Base-by-base conservation (phyloP, 2,329 filamentous ascomycete genomes). In the Fusarium sp. region DNA sequence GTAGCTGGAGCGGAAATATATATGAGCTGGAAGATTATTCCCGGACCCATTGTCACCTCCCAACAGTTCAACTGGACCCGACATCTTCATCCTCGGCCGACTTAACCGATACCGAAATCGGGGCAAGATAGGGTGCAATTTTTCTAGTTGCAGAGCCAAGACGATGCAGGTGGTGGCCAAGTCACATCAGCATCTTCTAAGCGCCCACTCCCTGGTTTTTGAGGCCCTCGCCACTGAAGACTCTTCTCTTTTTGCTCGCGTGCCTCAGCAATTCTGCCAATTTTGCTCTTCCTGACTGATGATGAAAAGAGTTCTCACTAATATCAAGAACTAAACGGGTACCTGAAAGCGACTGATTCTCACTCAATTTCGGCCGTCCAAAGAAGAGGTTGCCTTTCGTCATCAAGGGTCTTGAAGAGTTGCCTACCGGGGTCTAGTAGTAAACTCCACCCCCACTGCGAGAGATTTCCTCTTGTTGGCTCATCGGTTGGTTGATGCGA, bases 101-200 rank as follows among this genome's bases (percentile, higher is more conserved):
- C 27, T 44, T 39, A 38, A 45, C 68, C 61, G 68, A 63, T 47
- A 71, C 71, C 70, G 72, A 68, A 65, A 53, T 72, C 71, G 69
- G 65, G 38, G 54, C 53, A 17, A 57, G 18, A 27, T 42, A 38
- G n/a, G 38, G 36, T 39, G 58, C 55, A 39, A 31, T 52, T 58
- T 70, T 56, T 58, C 64, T 71, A 46, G 57, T 55, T 72, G 72
- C 69, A 72, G 71, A 50, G 49, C 69, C 69, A 73, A 71, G 72
- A 59, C 55, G 53, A 71, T 70, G 57, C 64, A 76, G 60, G 68
- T 70, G 65, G 57, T 44, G 45, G 66, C 18, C 56, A 49, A 46
- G 65, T 73, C 60, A 70, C 53, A 63, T 63, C 53, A 42, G 41
- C 31, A 31, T 20, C 56, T 56, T 38, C 41, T 54, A 70, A 68